phyloP scores from a whole-genome alignment of 108 stramenopile species.

The Cyclostephanos tholiformis region DNA sequence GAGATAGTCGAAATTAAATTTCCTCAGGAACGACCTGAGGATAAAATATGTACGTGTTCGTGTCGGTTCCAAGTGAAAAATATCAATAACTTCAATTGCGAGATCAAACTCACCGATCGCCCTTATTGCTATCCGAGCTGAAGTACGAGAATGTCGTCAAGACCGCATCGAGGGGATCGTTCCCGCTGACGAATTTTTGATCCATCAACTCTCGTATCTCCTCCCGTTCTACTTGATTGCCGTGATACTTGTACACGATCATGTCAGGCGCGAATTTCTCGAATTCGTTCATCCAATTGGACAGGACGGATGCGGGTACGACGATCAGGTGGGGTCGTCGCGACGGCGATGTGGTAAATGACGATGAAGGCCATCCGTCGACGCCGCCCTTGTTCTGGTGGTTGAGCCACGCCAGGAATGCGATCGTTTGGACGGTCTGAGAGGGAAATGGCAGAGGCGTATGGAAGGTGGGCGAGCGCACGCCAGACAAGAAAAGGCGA shows the following conservation, averaged over 20 bases:
- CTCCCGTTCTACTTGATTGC: conserved; percentile 62
- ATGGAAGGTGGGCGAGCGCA: too few relatives aligned
- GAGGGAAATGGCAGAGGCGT: background rate
- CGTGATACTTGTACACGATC: conserved; percentile 69
- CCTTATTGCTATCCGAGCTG: conserved; percentile 66
- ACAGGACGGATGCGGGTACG: conserved; percentile 92
- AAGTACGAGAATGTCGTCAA: conserved; percentile 85
- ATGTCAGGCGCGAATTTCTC: conserved; percentile 84
- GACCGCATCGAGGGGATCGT: conserved; percentile 65
- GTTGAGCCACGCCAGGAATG: conserved; percentile 89
- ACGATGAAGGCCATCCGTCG: background rate
- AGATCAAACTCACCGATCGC: conserved; percentile 56
- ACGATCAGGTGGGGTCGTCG: conserved; percentile 88
- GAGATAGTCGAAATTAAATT: conserved; percentile 80
- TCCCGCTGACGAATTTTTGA: conserved; percentile 20
- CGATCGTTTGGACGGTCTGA: conserved; percentile 95
- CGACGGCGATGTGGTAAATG: background rate
- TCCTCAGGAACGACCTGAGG: conserved; percentile 61
- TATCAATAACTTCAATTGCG: background rate
- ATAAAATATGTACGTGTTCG: background rate
- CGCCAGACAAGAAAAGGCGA: background rate
- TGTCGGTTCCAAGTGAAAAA: background rate
- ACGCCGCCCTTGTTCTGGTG: conserved; percentile 39
- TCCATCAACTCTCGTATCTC: conserved; percentile 57
- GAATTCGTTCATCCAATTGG: conserved; percentile 97